Base-by-base conservation (phyloP, 345 rosid genomes). In the Eucalyptus tenuipes region DNA sequence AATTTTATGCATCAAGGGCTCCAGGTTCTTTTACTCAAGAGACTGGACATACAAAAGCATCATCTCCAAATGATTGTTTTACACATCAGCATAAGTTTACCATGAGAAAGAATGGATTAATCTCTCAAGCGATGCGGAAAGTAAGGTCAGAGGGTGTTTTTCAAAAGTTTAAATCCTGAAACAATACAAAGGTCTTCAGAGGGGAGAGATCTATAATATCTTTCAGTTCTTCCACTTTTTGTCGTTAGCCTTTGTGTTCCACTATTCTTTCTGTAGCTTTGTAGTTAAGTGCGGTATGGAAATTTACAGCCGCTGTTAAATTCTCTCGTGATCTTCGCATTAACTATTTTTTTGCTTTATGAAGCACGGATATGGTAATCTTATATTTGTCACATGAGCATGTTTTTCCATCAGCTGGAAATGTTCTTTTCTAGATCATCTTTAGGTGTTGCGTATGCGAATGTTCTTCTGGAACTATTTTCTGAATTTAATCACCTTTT, bases 111-210 rank as follows among this genome's bases (percentile, higher is more conserved):
- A 92, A 88, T 31, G 91, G 92, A 90, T 90, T 91, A 85, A 93
- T 97, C 86, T 49, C 88, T 86, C 93, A 89, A 86, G 95, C 92
- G 84, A 80, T 98, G 68, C 90, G 86, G 89, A 96, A 91, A 90
- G 93, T 98, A 88, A 95, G 96, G 99, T 97, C 93, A 91, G 93
- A 89, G 61, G 53, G 68, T 57, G 31, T 66, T 85, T 85, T 49
- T 75, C 47, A 75, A 40, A 75, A 75, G 15, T 40, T 10, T 75
- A 40, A 75, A 75, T 75, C 84, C 47, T 75, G 47, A 75, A 75
- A 40, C 84, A 40, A 40, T 75, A 22, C 25, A 75, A 42, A 40
- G 47, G 84, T 75, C 29, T 75, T 75, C 8, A 75, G 84, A 40
- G 82, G 84, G 84, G 15, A 75, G 29, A 75, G 29, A 75, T 75